A percentile compares a stretch with the other conserved stretches of the same genome.
phyloP scores from a whole-genome alignment of 2,329 filamentous ascomycete genomes.

The Talaromyces sp. region DNA sequence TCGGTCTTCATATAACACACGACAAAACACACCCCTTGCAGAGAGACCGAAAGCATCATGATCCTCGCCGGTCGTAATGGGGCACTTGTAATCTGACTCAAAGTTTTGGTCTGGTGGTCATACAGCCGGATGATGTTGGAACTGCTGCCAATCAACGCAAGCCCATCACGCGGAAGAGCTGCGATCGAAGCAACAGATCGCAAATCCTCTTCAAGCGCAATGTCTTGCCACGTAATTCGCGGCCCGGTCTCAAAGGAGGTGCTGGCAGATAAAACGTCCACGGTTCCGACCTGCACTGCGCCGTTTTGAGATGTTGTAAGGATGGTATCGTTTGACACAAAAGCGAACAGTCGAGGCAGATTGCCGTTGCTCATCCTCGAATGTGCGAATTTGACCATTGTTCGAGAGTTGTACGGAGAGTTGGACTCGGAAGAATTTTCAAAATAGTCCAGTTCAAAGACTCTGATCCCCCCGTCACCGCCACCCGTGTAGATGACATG shows the following conservation, averaged over 20 bases:
- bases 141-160: slow-evolving; percentile 32
- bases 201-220: slow-evolving; percentile 22
- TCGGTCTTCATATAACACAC: slow-evolving; percentile 21
- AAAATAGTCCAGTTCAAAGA: slow-evolving; percentile 17
- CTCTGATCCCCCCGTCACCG: slow-evolving; percentile 65
- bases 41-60: slow-evolving; percentile 17
- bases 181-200: slow-evolving; percentile 25
- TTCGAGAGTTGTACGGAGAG: slow-evolving; percentile 12
- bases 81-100: slow-evolving; percentile 22
- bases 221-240: slow-evolving; percentile 22
- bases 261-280: slow-evolving; percentile 10
- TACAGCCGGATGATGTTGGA: slow-evolving; percentile 31
- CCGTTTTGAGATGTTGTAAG: slow-evolving; percentile 26
- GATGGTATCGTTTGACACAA: slow-evolving; percentile 30
- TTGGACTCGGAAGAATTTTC: not conserved
- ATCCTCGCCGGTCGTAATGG: slow-evolving; percentile 25
- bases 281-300: slow-evolving; percentile 27
- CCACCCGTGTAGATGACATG: slow-evolving; percentile 65
- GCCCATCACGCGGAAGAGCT: slow-evolving; percentile 21
- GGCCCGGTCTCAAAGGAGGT: slow-evolving; percentile 3
- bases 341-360: slow-evolving; percentile 25
- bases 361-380: slow-evolving; percentile 13
- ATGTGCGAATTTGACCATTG: slow-evolving; percentile 12
- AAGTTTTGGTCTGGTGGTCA: slow-evolving; percentile 22
- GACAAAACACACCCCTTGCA: slow-evolving; percentile 20